Base-by-base conservation (phyloP, 352 stramenopile species). In the Globisporangium mamillatum region DNA sequence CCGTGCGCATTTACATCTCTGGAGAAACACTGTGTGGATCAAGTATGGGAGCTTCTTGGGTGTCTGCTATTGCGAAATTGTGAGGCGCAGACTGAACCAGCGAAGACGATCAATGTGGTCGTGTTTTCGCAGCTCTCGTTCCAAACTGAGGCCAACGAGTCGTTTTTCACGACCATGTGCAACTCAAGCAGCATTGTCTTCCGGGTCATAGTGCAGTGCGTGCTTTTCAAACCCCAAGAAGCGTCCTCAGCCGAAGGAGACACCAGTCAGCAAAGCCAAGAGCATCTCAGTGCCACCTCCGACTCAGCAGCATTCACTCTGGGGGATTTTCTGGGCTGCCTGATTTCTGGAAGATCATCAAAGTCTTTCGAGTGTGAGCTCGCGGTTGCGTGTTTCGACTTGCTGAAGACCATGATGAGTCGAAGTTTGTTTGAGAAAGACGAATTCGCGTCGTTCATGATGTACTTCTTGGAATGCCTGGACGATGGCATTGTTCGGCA, bases 41-140 rank as follows among this genome's bases (percentile, higher is more conserved):
- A 85, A 59, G 76, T 89, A 0, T 92, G 86, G 86, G 82, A 90
- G 50, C 56, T 94, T 8, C 70, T 94, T 2, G 86, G 84, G 27
- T 69, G 74, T 4, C 46, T 91, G 32, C 62, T 93, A 16, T n/a
- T 80, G 29, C 66, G 74, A 12, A 93, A 91, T 54, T 87, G 75
- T 61, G n/a, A 67, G 12, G 20, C 71, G 1, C 14, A 41, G 7
- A 55, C 65, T n/a, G 64, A 76, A 3, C n/a, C 60, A 3, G 77
- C 77, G 25, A 81, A 58, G 18, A 50, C 70, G 41, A 67, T 86
- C 14, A 84, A 72, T 8, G 67, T 81, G 20, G 70, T 79, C 1
- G 77, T 93, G 12, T 20, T 93, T 7, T 72, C 60, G 1, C 85
- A 88, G 54, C 60, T 93, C 9, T 64, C 78, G 6, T 82, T 80